A percentile compares a stretch with the other conserved stretches of the same genome.
Evolutionary conservation across 495 filamentous ascomycete genomes (phyloP).

Genomic region (Lophiostoma macrostomum): DNA sequence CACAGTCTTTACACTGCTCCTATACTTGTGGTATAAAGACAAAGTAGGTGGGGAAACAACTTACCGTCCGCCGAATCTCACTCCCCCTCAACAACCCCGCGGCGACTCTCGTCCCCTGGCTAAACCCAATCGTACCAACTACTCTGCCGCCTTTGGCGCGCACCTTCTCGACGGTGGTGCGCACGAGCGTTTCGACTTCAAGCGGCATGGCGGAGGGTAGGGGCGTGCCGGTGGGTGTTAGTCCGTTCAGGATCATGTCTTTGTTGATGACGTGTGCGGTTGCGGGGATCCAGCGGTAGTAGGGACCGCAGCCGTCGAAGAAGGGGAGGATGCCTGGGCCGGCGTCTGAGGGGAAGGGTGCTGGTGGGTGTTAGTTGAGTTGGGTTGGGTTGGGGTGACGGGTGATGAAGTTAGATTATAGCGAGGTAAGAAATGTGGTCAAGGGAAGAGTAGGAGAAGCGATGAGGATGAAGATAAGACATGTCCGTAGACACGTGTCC

Average conservation of each 20-base stretch:
- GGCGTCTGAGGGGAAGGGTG: constrained; percentile 20
- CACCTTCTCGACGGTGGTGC: not conserved
- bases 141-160: constrained; percentile 4
- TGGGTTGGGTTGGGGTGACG: not conserved
- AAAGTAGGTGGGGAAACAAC: no score
- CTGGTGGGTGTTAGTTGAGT: constrained; percentile 6
- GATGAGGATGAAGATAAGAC: not conserved
- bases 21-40: no score
- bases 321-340: constrained; percentile 29
- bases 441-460: not conserved
- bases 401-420: not conserved
- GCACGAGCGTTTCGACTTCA: constrained; percentile 10
- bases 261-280: not conserved
- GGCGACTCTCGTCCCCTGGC: constrained; percentile 22
- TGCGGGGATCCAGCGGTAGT: constrained; percentile 22
- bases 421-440: not conserved
- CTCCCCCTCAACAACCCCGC: constrained; percentile 19
- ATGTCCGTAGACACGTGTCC: no score
- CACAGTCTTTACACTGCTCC: no score
- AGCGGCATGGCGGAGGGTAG: not conserved
- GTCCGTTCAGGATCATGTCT: not conserved
- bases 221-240: no score
- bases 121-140: constrained; percentile 20
- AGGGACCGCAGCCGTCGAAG: constrained; percentile 30
- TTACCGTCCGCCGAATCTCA: constrained; percentile 9